Percentiles rank a stretch among this genome's conserved stretches.
Evolutionary conservation across 495 filamentous ascomycete genomes (phyloP).

Genomic region (Talaromyces borbonicus): DNA sequence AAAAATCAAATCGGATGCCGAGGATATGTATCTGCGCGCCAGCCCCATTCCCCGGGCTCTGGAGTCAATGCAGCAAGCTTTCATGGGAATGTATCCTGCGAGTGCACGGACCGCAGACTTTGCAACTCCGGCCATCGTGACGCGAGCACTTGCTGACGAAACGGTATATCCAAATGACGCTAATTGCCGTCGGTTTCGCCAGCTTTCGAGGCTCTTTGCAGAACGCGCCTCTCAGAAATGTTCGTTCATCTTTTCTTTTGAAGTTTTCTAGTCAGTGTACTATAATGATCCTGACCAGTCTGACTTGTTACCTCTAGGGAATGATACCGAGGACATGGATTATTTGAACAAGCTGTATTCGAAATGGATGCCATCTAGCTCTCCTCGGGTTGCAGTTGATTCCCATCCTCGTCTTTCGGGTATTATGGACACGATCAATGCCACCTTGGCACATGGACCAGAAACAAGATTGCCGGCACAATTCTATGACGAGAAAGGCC

Average conservation of each 20-base stretch:
- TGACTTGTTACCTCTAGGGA: constrained; percentile 36
- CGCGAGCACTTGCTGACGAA: constrained; percentile 65
- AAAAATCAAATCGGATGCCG: constrained; percentile 46
- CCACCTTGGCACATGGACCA: constrained; percentile 76
- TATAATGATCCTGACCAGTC: background rate
- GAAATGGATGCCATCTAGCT: constrained; percentile 74
- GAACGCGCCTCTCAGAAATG: constrained; percentile 69
- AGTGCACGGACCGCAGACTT: constrained; percentile 53
- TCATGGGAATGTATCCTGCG: constrained; percentile 79
- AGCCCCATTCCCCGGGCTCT: constrained; percentile 79
- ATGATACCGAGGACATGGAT: constrained; percentile 69
- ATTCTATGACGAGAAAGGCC: constrained; percentile 74
- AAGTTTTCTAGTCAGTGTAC: too few relatives aligned
- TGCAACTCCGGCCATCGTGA: constrained; percentile 64
- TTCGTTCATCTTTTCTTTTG: constrained; percentile 14
- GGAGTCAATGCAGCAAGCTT: constrained; percentile 82
- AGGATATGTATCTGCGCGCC: constrained; percentile 74
- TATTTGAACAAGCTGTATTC: constrained; percentile 67
- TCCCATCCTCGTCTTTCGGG: constrained; percentile 74
- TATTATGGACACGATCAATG: constrained; percentile 89
- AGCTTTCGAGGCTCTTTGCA: constrained; percentile 72
- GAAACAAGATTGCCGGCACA: constrained; percentile 66
- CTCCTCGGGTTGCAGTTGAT: constrained; percentile 66
- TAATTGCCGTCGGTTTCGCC: constrained; percentile 74
- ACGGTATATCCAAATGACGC: constrained; percentile 87